A percentile compares a stretch with the other conserved stretches of the same genome.
Conservation (phyloP, 495 filamentous ascomycete genomes). For the Aspergillus nidulans region DNA sequence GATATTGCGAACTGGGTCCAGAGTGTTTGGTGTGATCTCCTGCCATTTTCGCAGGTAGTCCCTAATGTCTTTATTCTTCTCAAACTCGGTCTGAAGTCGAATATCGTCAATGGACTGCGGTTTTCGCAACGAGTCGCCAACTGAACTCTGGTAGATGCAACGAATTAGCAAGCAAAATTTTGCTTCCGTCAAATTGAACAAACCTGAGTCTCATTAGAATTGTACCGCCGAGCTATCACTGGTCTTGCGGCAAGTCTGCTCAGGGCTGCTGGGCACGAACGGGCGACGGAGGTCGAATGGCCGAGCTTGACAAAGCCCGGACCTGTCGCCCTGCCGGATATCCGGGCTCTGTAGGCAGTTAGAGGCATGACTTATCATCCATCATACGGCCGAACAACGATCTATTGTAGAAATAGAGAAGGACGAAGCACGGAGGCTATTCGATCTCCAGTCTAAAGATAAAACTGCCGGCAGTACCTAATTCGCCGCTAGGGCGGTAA, state of each 20-base stretch:
- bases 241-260: neutral
- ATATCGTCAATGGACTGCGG: constrained; percentile 22
- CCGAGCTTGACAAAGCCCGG: constrained; percentile 4
- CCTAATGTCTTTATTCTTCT: constrained; percentile 41
- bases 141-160: constrained; percentile 2
- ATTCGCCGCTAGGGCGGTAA: neutral
- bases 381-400: constrained; percentile 6
- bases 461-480: neutral
- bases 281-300: neutral
- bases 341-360: constrained; percentile 23
- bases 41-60: constrained; percentile 54
- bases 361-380: constrained; percentile 22
- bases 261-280: neutral
- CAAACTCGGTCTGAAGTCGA: constrained; percentile 31
- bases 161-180: neutral
- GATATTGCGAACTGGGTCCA: constrained; percentile 35
- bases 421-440: neutral
- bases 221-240: neutral
- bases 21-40: constrained; percentile 21
- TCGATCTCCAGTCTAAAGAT: neutral
- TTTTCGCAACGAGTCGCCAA: constrained; percentile 8
- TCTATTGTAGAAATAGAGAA: neutral
- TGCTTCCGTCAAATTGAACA: neutral
- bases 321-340: constrained; percentile 17
- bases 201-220: constrained; percentile 14